Evolutionary conservation across 2,329 filamentous ascomycete genomes (phyloP), one percentile per base, ranked within the genome.

Genomic region (Fusarium euwallaceae): DNA sequence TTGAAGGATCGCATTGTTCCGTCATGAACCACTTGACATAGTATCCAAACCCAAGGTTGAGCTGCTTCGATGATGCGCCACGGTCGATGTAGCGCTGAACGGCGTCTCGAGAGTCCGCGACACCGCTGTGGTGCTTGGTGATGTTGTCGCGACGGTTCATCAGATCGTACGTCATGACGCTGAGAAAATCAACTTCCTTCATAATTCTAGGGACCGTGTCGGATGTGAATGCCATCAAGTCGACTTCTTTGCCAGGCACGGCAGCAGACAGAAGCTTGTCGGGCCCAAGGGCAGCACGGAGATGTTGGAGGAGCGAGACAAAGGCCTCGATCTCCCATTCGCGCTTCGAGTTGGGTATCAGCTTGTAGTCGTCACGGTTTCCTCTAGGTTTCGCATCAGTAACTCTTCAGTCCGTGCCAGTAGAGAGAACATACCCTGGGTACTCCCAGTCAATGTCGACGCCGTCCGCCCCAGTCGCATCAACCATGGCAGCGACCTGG

Each of bases 321-420:
- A 89, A 94, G 2, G 89, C 89, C 29, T 88, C 83, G 67, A 94
- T 89, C 80, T 94, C 91, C 82, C 87, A 88, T 12, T 82, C 83
- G 70, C 92, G 91, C 32, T 87, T 81, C 0, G 85, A 84, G 79
- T 94, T 94, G 16, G 91, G 89, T 11, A 87, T 84, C 48, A 87
- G 78, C 75, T 90, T 93, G 84, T 94, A 94, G 82, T 94, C 91
- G 22, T 90, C 88, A 39, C 92, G 91, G 71, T 94, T 94, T 27
- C 92, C 92, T 20, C 88, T 88, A 4, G 10, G 6, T 4, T 24
- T n/a, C 3, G 10, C 1, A 29, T 74, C 32, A 64, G 65, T 22
- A 17, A 3, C 14, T 6, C 17, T 27, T 36, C 37, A 27, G 62
- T 2, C 6, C 16, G 20, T 8, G 8, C 3, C 12, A 3, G 11